phyloP scores from a whole-genome alignment of 331 rosid species.

The Erythrophleum ivorense region DNA sequence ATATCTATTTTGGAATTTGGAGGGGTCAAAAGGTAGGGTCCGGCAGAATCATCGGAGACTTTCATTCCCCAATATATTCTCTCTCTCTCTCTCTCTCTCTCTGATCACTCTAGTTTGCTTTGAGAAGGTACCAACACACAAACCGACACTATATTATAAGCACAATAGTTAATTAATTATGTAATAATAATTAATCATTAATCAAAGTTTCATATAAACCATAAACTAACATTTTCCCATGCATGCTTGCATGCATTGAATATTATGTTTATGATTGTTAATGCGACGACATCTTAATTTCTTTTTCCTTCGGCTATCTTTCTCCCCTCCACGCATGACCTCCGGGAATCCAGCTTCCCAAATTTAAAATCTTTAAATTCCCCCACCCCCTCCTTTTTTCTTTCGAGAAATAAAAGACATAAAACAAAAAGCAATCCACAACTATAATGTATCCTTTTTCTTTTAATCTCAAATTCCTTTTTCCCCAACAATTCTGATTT shows the following conservation, averaged over 20 bases:
- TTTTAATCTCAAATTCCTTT: constrained; percentile 24
- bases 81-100: background rate
- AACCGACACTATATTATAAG: background rate
- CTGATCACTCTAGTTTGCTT: background rate
- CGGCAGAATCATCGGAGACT: constrained; percentile 69
- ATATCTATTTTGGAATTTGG: constrained; percentile 32
- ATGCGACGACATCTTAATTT: background rate
- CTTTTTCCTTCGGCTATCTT: background rate
- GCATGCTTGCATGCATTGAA: background rate
- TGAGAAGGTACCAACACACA: constrained; percentile 38
- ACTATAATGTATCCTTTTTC: constrained; percentile 4
- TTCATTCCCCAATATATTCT: constrained; percentile 71
- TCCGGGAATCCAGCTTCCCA: constrained; percentile 44
- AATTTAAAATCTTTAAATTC: background rate
- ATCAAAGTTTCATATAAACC: background rate
- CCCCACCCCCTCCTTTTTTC: background rate
- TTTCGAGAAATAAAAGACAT: background rate
- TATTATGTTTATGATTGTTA: constrained; percentile 25
- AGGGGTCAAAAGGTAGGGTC: constrained; percentile 64
- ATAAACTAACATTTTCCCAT: background rate
- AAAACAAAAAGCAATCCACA: background rate
- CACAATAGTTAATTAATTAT: background rate
- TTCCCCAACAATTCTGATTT: constrained; percentile 23
- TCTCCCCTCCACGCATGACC: constrained; percentile 25
- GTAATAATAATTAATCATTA: background rate